Base-by-base conservation (phyloP, 2,329 filamentous ascomycete genomes). In the Sphaerulina musiva region DNA sequence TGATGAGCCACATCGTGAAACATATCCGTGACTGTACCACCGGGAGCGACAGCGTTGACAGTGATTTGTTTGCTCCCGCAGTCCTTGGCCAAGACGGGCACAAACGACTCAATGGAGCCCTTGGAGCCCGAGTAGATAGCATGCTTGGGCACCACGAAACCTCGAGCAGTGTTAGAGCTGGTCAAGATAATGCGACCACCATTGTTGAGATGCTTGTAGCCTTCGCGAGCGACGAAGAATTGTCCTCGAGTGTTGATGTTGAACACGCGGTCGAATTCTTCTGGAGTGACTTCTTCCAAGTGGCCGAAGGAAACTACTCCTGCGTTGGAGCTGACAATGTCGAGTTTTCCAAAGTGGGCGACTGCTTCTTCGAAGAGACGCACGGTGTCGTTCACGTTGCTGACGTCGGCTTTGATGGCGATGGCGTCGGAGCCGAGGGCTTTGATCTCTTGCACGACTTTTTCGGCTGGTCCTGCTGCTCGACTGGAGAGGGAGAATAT, bases 271-370 rank as follows among this genome's bases (percentile, higher is more conserved):
- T 83, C 78, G 62, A 74, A 80, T 67, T 78, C 74, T 66, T 78
- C 77, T 66, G 76, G 74, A 46, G 73, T 74, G 36, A 78, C 76
- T 53, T 78, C 76, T 68, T 76, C 75, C 61, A 78, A 68, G 65
- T 77, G 74, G 53, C 74, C 74, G 64, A 77, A 77, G 42, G 71
- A 73, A 41, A 77, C 74, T 49, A 77, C 76, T 59, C 77, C 83
- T 41, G 79, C 80, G 75, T 86, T 86, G 67, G 79, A 84, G 75
- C 79, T 80, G 64, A 83, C 83, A 62, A 87, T 83, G 71, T 86
- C 75, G 64, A 87, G 75, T 68, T 80, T 77, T 69, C 83, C 83
- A 64, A 83, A 87, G 68, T 79, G 74, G 59, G 73, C 71, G 59
- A 82, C 74, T 50, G 82, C 82, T 65, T 84, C 71, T 46, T 78